Conservation (phyloP, 495 filamentous ascomycete species). For the Penicillium macrosclerotiorum region DNA sequence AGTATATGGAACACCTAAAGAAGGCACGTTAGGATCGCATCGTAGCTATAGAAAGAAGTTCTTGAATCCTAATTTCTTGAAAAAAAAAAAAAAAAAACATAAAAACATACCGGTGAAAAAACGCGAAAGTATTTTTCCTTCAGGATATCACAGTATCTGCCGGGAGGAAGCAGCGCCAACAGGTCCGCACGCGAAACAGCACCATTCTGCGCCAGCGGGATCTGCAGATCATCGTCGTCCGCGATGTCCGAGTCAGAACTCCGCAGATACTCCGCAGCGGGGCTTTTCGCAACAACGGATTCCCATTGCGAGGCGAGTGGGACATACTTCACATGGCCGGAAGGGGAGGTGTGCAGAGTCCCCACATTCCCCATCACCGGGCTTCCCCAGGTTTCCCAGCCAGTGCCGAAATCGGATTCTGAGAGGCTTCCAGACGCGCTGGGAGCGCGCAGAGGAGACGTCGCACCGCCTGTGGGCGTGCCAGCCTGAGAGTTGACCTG, state of each 20-base stretch:
- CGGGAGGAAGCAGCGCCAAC: conserved; percentile 35
- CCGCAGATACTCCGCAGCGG: conserved; percentile 28
- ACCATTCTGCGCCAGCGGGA: conserved; percentile 31
- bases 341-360: conserved; percentile 31
- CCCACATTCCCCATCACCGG: conserved; percentile 29
- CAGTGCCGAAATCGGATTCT: conserved; percentile 26
- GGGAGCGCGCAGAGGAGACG: conserved; percentile 32
- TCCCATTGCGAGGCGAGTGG: conserved; percentile 39
- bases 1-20: conserved; percentile 45
- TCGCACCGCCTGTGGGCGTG: conserved; percentile 16
- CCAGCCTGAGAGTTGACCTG: conserved; percentile 25
- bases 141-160: conserved; percentile 37
- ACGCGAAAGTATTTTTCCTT: conserved; percentile 42
- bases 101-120: conserved; percentile 36
- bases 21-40: not conserved
- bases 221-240: conserved; percentile 40
- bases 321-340: conserved; percentile 43
- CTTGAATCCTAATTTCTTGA: too few species aligned
- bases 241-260: conserved; percentile 30
- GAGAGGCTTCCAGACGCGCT: conserved; percentile 34
- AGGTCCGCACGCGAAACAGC: conserved; percentile 30
- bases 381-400: conserved; percentile 18
- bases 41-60: too few species aligned
- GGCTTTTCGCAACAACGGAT: conserved; percentile 26
- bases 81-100: too few species aligned